Percentiles rank a stretch among this genome's conserved stretches.
These are phyloP conservation scores for Trichoderma arundinaceum DNA, from an alignment of 2,329 filamentous ascomycete genomes.

Conservation along the genomic window DNA sequence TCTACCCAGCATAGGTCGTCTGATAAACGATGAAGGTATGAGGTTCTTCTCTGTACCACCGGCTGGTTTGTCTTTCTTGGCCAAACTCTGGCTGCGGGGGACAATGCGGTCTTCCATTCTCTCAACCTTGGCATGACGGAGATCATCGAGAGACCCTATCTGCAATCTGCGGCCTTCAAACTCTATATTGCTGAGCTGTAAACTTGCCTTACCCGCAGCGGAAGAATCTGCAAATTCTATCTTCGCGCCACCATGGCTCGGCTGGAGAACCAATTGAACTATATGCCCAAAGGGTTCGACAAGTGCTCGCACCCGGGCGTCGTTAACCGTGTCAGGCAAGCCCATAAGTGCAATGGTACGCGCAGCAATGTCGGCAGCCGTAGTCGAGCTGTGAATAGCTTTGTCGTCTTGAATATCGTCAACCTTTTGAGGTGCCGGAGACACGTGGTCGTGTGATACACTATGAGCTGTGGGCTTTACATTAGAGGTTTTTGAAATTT, in stretches of 20 bases:
- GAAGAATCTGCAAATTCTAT: slow-evolving; percentile 77
- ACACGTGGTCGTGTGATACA: slow-evolving; percentile 41
- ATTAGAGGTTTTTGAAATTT: slow-evolving; percentile 61
- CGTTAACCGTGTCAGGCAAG: slow-evolving; percentile 90
- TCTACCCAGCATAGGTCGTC: slow-evolving; percentile 51
- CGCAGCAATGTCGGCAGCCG: slow-evolving; percentile 59
- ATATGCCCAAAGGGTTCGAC: slow-evolving; percentile 74
- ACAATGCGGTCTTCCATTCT: slow-evolving; percentile 40
- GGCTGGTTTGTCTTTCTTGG: slow-evolving; percentile 38
- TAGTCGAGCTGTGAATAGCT: slow-evolving; percentile 46
- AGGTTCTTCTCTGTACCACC: slow-evolving; percentile 40
- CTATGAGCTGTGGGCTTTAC: slow-evolving; percentile 61
- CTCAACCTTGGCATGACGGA: slow-evolving; percentile 58
- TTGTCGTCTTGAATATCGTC: slow-evolving; percentile 48
- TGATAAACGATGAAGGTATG: slow-evolving; percentile 53
- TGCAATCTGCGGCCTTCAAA: slow-evolving; percentile 61
- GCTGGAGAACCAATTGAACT: slow-evolving; percentile 77
- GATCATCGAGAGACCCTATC: slow-evolving; percentile 60
- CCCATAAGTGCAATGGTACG: slow-evolving; percentile 83
- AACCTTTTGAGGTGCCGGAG: slow-evolving; percentile 46
- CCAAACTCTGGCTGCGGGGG: slow-evolving; percentile 42
- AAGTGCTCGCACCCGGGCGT: slow-evolving; percentile 76
- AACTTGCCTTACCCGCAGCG: slow-evolving; percentile 73
- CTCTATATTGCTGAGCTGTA: slow-evolving; percentile 62
- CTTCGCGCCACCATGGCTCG: slow-evolving; percentile 82